phyloP scores from a whole-genome alignment of 2,329 filamentous ascomycete species.

The Sclerotinia subarctica region DNA sequence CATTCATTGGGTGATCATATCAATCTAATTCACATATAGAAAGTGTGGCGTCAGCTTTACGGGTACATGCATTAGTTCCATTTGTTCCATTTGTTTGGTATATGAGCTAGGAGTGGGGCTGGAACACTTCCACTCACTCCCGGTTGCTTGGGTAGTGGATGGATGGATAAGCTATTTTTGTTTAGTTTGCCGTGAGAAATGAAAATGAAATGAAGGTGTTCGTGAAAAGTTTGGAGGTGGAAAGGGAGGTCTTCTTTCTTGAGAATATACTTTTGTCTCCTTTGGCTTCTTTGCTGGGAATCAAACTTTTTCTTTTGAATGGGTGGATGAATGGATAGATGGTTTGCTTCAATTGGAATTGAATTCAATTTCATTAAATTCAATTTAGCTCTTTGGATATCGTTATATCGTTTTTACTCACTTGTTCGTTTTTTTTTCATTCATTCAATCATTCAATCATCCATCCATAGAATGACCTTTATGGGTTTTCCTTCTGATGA shows the following conservation, averaged over 20 bases:
- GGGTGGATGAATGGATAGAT: background rate
- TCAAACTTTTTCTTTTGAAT: background rate
- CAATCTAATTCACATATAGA: background rate
- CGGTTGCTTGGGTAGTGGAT: slow-evolving; percentile 4
- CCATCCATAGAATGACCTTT: too few relatives aligned
- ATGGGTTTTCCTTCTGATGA: too few relatives aligned
- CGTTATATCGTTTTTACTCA: background rate
- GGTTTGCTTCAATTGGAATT: background rate
- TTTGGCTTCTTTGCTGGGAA: background rate
- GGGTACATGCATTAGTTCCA: slow-evolving; percentile 13
- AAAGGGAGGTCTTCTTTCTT: background rate
- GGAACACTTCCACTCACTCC: background rate
- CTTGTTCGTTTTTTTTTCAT: background rate
- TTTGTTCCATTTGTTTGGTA: slow-evolving; percentile 1
- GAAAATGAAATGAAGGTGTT: background rate
- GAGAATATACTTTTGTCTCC: background rate
- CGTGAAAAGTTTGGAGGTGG: background rate
- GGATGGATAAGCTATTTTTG: background rate
- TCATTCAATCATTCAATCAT: background rate
- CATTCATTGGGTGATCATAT: background rate
- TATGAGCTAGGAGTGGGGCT: background rate
- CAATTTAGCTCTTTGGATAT: background rate
- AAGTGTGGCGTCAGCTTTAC: background rate
- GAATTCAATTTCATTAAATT: too few relatives aligned
- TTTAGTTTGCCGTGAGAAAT: background rate